phyloP scores from a whole-genome alignment of 2,329 filamentous ascomycete species.

The Neospermospora avenae region DNA sequence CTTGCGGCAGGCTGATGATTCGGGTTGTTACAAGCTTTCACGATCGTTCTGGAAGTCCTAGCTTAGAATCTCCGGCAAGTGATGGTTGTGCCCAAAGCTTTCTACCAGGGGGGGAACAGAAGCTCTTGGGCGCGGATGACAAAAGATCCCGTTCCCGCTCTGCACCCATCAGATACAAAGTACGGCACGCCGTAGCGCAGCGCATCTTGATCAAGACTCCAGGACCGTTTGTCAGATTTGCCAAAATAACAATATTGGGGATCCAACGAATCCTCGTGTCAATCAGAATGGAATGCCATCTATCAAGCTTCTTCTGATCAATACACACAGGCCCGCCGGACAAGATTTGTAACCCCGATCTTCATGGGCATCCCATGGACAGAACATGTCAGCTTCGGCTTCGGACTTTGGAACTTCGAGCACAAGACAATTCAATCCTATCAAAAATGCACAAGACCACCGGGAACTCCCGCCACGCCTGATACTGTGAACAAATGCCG shows the following conservation, averaged over 20 bases:
- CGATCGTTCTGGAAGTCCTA: constrained; percentile 16
- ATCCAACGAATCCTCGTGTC: not conserved
- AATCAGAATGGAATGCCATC: constrained; percentile 3
- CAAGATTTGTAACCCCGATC: constrained; percentile 1
- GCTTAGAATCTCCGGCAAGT: constrained; percentile 6
- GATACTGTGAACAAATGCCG: constrained; percentile 13
- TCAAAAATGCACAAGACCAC: not conserved
- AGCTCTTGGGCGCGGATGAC: constrained; percentile 2
- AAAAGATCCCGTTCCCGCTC: constrained; percentile 2
- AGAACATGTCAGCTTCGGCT: not conserved
- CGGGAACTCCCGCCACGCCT: constrained; percentile 7
- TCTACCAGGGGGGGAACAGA: not conserved
- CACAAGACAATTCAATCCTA: not conserved
- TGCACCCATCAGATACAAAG: not conserved
- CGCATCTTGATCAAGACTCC: not conserved
- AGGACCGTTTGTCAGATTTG: not conserved
- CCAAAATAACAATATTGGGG: not conserved
- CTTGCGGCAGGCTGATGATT: not conserved
- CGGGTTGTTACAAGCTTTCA: constrained; percentile 6
- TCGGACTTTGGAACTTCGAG: not conserved
- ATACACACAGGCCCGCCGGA: not conserved
- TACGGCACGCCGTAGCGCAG: not conserved
- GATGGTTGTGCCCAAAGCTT: constrained; percentile 25
- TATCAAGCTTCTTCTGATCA: not conserved
- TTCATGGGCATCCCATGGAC: not conserved